A percentile compares a stretch with the other conserved stretches of the same genome.
Evolutionary conservation across 441 rosid species (phyloP).

Genomic region (Kokia cookei): DNA sequence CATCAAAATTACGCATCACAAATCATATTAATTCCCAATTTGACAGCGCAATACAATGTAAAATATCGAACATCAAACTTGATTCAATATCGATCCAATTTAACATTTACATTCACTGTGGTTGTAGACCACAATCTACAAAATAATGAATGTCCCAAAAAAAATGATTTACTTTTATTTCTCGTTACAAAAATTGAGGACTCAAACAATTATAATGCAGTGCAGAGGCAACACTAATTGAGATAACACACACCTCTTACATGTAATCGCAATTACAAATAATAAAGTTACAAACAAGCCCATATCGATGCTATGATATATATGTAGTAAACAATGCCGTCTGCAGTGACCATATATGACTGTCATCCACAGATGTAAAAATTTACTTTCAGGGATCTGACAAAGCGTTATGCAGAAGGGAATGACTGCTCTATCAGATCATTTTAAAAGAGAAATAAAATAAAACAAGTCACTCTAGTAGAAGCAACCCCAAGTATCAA

Average conservation of each 20-base stretch:
- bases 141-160: not conserved
- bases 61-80: not conserved
- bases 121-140: not conserved
- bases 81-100: not conserved
- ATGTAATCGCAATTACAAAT: not conserved
- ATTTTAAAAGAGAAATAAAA: not conserved
- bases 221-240: not conserved
- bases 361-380: not conserved
- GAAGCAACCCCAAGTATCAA: slow-evolving; percentile 14
- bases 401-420: slow-evolving; percentile 7
- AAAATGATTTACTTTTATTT: not conserved
- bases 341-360: not conserved
- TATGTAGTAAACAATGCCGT: not conserved
- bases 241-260: not conserved
- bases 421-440: slow-evolving; percentile 4
- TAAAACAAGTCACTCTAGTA: not conserved
- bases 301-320: not conserved
- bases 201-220: not conserved
- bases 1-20: not conserved
- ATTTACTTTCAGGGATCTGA: slow-evolving; percentile 2
- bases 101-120: not conserved
- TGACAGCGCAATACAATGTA: not conserved
- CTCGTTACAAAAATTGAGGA: not conserved
- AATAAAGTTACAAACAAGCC: not conserved
- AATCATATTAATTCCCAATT: not conserved